A percentile compares a stretch with the other conserved stretches of the same genome.
These are phyloP conservation scores for Ophidiomyces ophidiicola DNA, from an alignment of 2,329 filamentous ascomycete species.

Conservation along the genomic window DNA sequence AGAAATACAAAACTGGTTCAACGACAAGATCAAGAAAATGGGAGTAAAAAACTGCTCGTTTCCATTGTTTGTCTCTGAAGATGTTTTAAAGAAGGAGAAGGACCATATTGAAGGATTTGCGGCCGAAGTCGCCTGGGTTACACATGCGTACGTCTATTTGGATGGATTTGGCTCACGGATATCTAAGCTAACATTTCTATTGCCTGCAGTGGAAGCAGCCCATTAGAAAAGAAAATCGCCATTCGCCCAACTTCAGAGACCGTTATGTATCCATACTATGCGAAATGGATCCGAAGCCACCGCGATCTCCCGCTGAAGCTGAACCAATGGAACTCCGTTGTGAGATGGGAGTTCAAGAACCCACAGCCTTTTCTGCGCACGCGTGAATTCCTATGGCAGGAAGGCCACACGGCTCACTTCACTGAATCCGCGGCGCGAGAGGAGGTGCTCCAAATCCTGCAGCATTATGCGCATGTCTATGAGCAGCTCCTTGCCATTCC, in stretches of 20 bases:
- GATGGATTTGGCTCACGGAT: slow-evolving; percentile 6
- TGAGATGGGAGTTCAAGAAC: slow-evolving; percentile 97
- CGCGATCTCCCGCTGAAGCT: slow-evolving; percentile 85
- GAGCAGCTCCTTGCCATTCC: slow-evolving; percentile 88
- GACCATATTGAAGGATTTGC: slow-evolving; percentile 98
- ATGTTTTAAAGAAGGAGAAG: slow-evolving; percentile 78
- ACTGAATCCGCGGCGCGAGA: slow-evolving; percentile 67
- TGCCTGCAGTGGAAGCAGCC: slow-evolving; percentile 72
- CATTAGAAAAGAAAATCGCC: slow-evolving; percentile 69
- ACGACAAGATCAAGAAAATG: slow-evolving; percentile 67
- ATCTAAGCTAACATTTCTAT: slow-evolving; percentile 19
- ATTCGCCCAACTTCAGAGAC: slow-evolving; percentile 59
- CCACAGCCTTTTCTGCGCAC: slow-evolving; percentile 74
- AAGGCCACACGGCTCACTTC: slow-evolving; percentile 86
- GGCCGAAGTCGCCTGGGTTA: slow-evolving; percentile 48
- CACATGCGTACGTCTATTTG: slow-evolving; percentile 33
- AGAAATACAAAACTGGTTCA: slow-evolving; percentile 47
- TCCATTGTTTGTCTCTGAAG: slow-evolving; percentile 85
- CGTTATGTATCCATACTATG: slow-evolving; percentile 92
- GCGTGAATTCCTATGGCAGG: slow-evolving; percentile 95
- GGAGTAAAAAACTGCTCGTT: slow-evolving; percentile 95
- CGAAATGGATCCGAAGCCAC: slow-evolving; percentile 94
- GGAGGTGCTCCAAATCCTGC: slow-evolving; percentile 86
- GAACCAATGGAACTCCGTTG: slow-evolving; percentile 95
- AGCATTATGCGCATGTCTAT: slow-evolving; percentile 84